These are phyloP conservation scores for Stagonosporopsis cucurbitacearum DNA, from an alignment of 2,329 filamentous ascomycete genomes.

Conservation along the genomic window DNA sequence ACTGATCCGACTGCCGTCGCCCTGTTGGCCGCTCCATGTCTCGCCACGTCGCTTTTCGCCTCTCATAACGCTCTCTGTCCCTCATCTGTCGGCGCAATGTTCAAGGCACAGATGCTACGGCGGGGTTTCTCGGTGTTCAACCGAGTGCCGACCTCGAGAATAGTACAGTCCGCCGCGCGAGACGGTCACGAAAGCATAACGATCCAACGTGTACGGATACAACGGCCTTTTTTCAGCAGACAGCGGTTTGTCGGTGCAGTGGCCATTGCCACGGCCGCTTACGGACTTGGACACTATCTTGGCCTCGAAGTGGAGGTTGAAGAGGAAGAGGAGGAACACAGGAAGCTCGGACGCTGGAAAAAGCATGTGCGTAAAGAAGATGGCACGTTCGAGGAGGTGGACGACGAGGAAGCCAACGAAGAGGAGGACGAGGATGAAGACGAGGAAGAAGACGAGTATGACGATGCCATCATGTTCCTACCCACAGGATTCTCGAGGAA, in stretches of 20 bases:
- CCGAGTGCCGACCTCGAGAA: constrained; percentile 29
- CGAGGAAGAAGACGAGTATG: constrained; percentile 36
- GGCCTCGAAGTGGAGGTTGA: constrained; percentile 35
- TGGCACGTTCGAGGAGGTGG: constrained; percentile 27
- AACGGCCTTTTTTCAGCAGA: constrained; percentile 38
- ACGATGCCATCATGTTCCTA: constrained; percentile 53
- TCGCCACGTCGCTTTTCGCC: constrained; percentile 12
- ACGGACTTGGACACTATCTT: constrained; percentile 31
- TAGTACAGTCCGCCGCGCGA: constrained; percentile 36
- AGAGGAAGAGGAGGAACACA: constrained; percentile 20
- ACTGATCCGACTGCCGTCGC: background rate
- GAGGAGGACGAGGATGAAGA: constrained; percentile 38
- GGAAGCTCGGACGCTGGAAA: constrained; percentile 10
- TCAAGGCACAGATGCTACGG: constrained; percentile 46
- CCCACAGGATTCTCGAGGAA: constrained; percentile 55
- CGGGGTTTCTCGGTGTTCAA: constrained; percentile 47
- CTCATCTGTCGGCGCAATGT: constrained; percentile 42
- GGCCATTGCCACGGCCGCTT: constrained; percentile 26
- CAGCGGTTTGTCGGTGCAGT: constrained; percentile 33
- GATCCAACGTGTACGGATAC: constrained; percentile 52
- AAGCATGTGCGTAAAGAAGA: constrained; percentile 14
- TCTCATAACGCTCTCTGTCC: constrained; percentile 21
- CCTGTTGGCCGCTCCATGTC: constrained; percentile 26
- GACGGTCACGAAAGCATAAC: constrained; percentile 40
- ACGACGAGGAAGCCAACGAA: constrained; percentile 28